Base-by-base conservation (phyloP, 2,329 filamentous ascomycete species). In the Aspergillus sp. region DNA sequence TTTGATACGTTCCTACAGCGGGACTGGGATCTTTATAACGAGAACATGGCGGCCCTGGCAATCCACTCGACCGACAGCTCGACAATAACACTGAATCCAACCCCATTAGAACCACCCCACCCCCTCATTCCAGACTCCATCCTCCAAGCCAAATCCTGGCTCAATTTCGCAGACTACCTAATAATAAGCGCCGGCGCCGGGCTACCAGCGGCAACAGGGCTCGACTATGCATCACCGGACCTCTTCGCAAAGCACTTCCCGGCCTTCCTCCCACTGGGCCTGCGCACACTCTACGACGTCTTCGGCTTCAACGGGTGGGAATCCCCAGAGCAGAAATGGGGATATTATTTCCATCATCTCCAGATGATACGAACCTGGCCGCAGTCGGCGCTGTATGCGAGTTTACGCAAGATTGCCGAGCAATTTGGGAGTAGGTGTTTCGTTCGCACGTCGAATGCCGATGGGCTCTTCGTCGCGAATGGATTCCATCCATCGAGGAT, bases 181-280 rank as follows among this genome's bases (percentile, higher is more conserved):
- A 60, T 71, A 30, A 66, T 70, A 46, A 64, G 60, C 17, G 68
- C 66, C 3, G 68, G 69, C 1, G 68, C 69, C 0, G 66, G 66
- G 3, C 60, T 71, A 9, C 70, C 68, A 3, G 66, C 69, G 3
- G 64, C 69, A 43, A 63, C 65, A 13, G 68, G 69, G 0, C 62
- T 71, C 0, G 69, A 71, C 56, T 71, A 71, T 25, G 69, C 66
- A 28, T 71, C 68, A 1, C 43, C 49, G 1, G 28, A 53, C 64
- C 72, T 72, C 2, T 72, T 72, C 58, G 43, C 54, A 3, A 54
- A 49, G 22, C 62, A 67, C 46, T 70, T 69, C 47, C 69, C 69
- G 3, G 66, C 63, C 59, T 74, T 78, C 53, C 57, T 61, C 60
- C 69, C 73, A 64, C 71, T 74, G 55, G 79, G 65, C 1, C 54